phyloP scores from a whole-genome alignment of 2,329 filamentous ascomycete species.

The Phaeosphaeriaceae sp. region DNA sequence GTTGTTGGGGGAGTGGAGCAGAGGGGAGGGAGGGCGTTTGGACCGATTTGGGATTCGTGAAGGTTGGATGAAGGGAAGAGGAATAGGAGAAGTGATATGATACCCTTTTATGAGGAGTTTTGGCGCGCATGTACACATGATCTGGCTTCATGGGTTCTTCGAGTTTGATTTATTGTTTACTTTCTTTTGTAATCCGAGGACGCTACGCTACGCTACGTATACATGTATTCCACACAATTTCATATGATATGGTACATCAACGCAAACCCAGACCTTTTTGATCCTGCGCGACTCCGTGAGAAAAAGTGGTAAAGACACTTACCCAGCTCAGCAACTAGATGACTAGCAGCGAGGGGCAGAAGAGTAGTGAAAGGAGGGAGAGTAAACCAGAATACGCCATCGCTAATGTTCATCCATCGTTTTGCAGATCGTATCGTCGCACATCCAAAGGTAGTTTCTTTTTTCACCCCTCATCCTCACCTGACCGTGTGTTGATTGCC shows the following conservation, averaged over 20 bases:
- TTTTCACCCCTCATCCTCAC: constrained; percentile 31
- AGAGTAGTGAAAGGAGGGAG: background rate
- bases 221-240: background rate
- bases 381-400: constrained; percentile 3
- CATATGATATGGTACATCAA: background rate
- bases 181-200: background rate
- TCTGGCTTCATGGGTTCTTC: too few species aligned
- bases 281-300: background rate
- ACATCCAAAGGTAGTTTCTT: background rate
- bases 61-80: background rate
- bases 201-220: background rate
- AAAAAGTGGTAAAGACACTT: background rate
- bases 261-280: background rate
- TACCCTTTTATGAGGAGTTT: background rate
- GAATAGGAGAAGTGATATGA: background rate
- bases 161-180: background rate
- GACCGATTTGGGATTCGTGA: constrained; percentile 76
- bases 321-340: background rate
- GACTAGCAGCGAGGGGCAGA: background rate
- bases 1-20: constrained; percentile 74
- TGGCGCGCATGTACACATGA: background rate
- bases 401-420: constrained; percentile 2
- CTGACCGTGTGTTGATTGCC: constrained; percentile 14
- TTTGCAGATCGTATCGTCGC: background rate
- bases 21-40: constrained; percentile 72